Conservation (phyloP, 2,329 filamentous ascomycete genomes). For the Massarina eburnea region DNA sequence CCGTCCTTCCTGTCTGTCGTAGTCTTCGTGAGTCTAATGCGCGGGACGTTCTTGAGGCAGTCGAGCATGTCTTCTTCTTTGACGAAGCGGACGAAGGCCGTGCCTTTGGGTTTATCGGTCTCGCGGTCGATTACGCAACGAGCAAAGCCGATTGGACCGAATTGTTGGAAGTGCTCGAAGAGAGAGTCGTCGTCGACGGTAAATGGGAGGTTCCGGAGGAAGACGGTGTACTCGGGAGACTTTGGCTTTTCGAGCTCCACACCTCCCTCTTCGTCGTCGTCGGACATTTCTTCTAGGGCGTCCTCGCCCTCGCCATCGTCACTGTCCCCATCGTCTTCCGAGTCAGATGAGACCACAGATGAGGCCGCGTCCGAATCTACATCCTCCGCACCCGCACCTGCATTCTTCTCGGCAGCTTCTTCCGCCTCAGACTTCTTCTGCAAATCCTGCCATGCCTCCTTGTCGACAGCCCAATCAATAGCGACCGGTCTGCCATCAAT, state of each 20-base stretch:
- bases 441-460: slow-evolving; percentile 74
- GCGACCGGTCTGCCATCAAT: slow-evolving; percentile 86
- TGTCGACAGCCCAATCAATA: slow-evolving; percentile 97
- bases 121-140: slow-evolving; percentile 84
- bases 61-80: slow-evolving; percentile 71
- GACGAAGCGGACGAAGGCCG: slow-evolving; percentile 93
- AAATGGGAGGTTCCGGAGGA: slow-evolving; percentile 93
- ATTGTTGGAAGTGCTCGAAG: slow-evolving; percentile 81
- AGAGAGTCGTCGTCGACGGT: slow-evolving; percentile 80
- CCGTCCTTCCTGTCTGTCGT: slow-evolving; percentile 38
- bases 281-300: slow-evolving; percentile 42
- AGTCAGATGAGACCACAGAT: slow-evolving; percentile 46
- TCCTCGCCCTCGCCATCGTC: slow-evolving; percentile 45
- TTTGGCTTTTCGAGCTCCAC: slow-evolving; percentile 27
- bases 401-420: slow-evolving; percentile 42
- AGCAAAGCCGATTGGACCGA: slow-evolving; percentile 87
- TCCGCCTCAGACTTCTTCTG: slow-evolving; percentile 48
- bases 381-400: slow-evolving; percentile 40
- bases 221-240: slow-evolving; percentile 77
- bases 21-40: slow-evolving; percentile 41
- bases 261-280: slow-evolving; percentile 46
- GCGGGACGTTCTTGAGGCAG: slow-evolving; percentile 75
- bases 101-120: slow-evolving; percentile 85
- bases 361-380: slow-evolving; percentile 40
- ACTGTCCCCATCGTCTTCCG: slow-evolving; percentile 43